Conservation (phyloP, 306 rosid species). For the Rosa persica region DNA sequence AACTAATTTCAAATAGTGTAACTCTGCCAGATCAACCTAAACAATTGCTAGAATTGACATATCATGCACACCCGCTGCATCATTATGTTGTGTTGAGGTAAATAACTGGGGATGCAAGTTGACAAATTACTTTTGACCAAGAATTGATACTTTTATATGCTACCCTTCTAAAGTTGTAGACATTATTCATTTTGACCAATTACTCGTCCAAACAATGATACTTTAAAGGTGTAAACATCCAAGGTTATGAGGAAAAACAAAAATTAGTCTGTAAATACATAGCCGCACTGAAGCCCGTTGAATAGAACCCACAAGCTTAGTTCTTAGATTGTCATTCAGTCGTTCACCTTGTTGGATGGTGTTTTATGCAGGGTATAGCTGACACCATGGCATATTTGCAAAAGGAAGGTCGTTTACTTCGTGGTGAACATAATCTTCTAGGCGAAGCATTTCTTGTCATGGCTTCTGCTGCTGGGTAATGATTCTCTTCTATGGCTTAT, state of each 20-base stretch:
- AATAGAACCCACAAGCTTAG: conserved; percentile 2
- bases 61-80: neutral
- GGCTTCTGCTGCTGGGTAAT: conserved; percentile 98
- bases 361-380: conserved; percentile 73
- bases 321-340: conserved; percentile 19
- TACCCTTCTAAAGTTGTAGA: neutral
- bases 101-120: neutral
- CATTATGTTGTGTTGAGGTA: neutral
- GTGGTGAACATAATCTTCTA: conserved; percentile 92
- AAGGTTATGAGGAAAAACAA: neutral
- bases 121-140: neutral
- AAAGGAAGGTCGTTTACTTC: conserved; percentile 83
- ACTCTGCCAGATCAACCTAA: neutral
- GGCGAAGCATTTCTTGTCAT: conserved; percentile 98
- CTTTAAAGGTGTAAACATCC: neutral
- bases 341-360: conserved; percentile 34
- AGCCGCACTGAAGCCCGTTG: neutral
- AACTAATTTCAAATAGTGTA: neutral
- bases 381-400: conserved; percentile 84
- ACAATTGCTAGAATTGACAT: neutral
- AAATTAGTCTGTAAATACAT: neutral
- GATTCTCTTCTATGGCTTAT: conserved; percentile 19
- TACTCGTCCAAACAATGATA: neutral
- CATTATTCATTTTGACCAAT: neutral
- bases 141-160: neutral